These are phyloP conservation scores for Pichia sp. DNA, from an alignment of 1,139 yeast genomes.

Conservation along the genomic window DNA sequence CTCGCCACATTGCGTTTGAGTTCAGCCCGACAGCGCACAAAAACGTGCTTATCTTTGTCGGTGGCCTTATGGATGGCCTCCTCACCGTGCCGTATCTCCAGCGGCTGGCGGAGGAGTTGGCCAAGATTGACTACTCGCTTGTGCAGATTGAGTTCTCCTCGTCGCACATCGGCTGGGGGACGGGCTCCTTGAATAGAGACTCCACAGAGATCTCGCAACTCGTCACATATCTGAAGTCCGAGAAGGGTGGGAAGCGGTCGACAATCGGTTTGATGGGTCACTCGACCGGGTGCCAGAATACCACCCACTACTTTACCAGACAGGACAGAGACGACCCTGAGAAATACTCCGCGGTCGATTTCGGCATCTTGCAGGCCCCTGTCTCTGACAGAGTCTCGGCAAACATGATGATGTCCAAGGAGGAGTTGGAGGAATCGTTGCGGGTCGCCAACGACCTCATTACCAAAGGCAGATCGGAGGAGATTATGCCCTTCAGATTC, in stretches of 20 bases:
- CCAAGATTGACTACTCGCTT: conserved; percentile 51
- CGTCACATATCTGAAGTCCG: conserved; percentile 48
- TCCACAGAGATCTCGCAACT: conserved; percentile 51
- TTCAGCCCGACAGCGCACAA: conserved; percentile 32
- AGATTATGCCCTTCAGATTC: conserved; percentile 51
- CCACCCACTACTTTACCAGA: conserved; percentile 55
- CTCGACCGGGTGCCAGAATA: conserved; percentile 78
- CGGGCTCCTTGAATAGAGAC: conserved; percentile 60
- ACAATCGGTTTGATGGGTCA: conserved; percentile 73
- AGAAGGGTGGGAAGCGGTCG: conserved; percentile 40
- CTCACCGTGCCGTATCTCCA: conserved; percentile 68
- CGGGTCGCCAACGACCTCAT: conserved; percentile 42
- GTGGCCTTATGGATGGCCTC: conserved; percentile 76
- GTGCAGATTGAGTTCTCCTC: conserved; percentile 61
- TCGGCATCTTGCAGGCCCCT: conserved; percentile 71
- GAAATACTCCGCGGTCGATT: conserved; percentile 40
- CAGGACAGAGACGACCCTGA: conserved; percentile 20
- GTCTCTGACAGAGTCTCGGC: conserved; percentile 65
- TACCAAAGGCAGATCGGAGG: conserved; percentile 40
- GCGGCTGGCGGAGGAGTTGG: conserved; percentile 42
- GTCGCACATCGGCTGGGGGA: conserved; percentile 73
- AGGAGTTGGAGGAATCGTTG: conserved; percentile 29
- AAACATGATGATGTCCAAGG: conserved; percentile 22
- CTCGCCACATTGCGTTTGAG: conserved; percentile 47
- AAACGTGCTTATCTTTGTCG: conserved; percentile 60